A percentile compares a stretch with the other conserved stretches of the same genome.
Conservation (phyloP, 2,329 filamentous ascomycete species). For the Trichoderma sp. region DNA sequence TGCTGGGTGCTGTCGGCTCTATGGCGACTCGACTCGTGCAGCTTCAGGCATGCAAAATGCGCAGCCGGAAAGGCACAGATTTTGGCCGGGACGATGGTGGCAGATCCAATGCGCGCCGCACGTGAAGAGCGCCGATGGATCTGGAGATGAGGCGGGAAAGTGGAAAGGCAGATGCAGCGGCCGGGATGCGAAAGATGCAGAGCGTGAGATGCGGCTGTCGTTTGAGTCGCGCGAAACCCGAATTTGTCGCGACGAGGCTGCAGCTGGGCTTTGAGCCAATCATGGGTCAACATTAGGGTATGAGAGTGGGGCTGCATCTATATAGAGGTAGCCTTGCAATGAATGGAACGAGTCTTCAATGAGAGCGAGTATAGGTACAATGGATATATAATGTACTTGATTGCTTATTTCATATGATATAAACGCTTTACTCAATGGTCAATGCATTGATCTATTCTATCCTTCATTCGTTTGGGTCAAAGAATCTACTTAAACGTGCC, state of each 20-base stretch:
- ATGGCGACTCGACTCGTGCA: neutral
- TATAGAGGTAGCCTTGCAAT: neutral
- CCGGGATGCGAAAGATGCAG: constrained; percentile 12
- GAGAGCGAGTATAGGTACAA: neutral
- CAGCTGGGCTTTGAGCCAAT: constrained; percentile 29
- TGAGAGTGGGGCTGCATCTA: constrained; percentile 25
- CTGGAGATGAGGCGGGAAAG: constrained; percentile 7
- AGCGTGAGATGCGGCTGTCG: constrained; percentile 4
- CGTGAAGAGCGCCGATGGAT: neutral
- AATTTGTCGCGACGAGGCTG: constrained; percentile 41
- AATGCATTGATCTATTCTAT: neutral
- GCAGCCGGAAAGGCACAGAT: neutral
- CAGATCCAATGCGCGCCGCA: constrained; percentile 5
- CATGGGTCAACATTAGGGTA: neutral
- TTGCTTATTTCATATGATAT: neutral
- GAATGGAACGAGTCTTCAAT: neutral
- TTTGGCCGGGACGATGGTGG: neutral
- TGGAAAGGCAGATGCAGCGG: neutral
- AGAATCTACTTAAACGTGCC: neutral
- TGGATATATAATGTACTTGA: neutral
- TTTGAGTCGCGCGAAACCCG: constrained; percentile 30
- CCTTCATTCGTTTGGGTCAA: neutral
- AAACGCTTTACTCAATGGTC: neutral
- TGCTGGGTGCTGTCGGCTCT: constrained; percentile 26
- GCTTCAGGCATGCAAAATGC: neutral